Percentiles rank a stretch among this genome's conserved stretches.
Conservation (phyloP, 108 stramenopile genomes). For the Fistulifera solaris region DNA sequence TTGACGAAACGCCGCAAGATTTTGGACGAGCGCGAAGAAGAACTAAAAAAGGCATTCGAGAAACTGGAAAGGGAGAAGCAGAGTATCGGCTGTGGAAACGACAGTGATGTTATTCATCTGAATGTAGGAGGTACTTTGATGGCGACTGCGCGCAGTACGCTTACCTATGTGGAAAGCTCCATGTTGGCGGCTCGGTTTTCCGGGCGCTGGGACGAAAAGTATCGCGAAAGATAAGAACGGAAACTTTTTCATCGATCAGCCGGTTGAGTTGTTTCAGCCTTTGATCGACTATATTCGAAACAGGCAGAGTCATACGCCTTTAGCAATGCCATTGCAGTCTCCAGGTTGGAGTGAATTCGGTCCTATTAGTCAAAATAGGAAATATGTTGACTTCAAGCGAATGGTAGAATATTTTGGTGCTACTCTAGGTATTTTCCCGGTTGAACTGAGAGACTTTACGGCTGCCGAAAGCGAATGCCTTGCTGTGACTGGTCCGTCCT, state of each 20-base stretch:
- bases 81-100: neutral
- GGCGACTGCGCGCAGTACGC: neutral
- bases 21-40: conserved; percentile 3
- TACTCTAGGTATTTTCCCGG: conserved; percentile 14
- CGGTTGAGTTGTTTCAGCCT: conserved; percentile 27
- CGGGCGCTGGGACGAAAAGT: conserved; percentile 11
- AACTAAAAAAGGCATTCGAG: neutral
- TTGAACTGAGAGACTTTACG: no score
- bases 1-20: no score
- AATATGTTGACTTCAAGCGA: conserved; percentile 4
- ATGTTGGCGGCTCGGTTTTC: neutral
- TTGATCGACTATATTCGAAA: conserved; percentile 41
- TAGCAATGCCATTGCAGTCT: neutral
- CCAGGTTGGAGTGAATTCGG: no score
- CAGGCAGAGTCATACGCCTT: neutral
- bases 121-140: conserved; percentile 4
- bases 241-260: conserved; percentile 55
- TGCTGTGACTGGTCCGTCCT: no score
- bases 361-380: no score
- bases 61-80: neutral
- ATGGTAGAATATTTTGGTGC: conserved; percentile 23
- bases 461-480: no score
- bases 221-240: conserved; percentile 11
- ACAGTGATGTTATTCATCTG: neutral
- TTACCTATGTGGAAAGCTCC: neutral